These are phyloP conservation scores for Penstemon newberryi DNA, from an alignment of 257 asterid genomes.

Conservation along the genomic window DNA sequence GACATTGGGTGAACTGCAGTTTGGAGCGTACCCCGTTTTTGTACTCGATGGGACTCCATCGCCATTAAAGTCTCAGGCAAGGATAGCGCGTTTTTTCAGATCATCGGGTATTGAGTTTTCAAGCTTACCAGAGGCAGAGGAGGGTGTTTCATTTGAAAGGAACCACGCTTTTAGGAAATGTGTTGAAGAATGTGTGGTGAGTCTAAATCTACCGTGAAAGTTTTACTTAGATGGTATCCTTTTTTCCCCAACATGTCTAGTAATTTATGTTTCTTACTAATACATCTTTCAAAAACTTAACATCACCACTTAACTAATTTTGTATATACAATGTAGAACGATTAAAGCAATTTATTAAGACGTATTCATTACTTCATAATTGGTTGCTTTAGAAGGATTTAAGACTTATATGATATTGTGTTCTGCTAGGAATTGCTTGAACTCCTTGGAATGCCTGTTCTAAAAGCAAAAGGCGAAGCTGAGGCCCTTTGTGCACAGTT, in stretches of 20 bases:
- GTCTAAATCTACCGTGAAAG: slow-evolving; percentile 27
- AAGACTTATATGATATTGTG: slow-evolving; percentile 18
- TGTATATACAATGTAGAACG: too few species aligned
- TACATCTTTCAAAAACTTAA: too few species aligned
- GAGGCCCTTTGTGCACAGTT: slow-evolving; percentile 95
- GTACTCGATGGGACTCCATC: slow-evolving; percentile 94
- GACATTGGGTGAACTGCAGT: slow-evolving; percentile 53
- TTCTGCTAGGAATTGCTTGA: slow-evolving; percentile 72
- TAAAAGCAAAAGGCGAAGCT: slow-evolving; percentile 87
- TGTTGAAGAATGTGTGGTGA: slow-evolving; percentile 81
- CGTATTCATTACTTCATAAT: background rate
- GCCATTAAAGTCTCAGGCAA: slow-evolving; percentile 79
- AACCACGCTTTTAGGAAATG: slow-evolving; percentile 60
- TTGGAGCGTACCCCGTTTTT: slow-evolving; percentile 91
- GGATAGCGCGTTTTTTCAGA: slow-evolving; percentile 68
- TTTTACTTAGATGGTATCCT: slow-evolving; percentile 9
- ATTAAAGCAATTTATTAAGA: background rate
- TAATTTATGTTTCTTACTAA: slow-evolving; percentile 1
- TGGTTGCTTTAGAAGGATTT: slow-evolving; percentile 18
- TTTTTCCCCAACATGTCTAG: background rate
- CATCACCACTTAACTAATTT: too few species aligned
- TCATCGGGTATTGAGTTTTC: slow-evolving; percentile 66
- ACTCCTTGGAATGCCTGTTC: slow-evolving; percentile 90
- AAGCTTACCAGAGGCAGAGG: slow-evolving; percentile 51
- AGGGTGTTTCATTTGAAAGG: slow-evolving; percentile 70